phyloP scores from a whole-genome alignment of 179 eudicot genomes.

The Sideroxylon spinosum region DNA sequence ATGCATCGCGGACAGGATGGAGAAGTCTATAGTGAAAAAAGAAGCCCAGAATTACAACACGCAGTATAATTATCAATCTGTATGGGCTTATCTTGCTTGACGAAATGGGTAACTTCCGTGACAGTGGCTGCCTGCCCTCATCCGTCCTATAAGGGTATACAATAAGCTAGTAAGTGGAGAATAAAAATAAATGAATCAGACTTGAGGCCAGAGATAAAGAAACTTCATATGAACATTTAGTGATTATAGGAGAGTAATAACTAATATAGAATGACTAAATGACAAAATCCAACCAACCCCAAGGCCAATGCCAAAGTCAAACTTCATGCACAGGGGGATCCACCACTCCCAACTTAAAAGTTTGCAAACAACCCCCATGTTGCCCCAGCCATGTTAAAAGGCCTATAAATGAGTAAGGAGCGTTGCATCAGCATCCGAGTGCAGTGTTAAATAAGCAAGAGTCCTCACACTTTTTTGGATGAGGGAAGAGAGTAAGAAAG shows the following conservation, averaged over 20 bases:
- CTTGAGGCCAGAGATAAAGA: background rate
- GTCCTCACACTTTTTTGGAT: too few relatives aligned
- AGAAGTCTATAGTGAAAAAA: conserved; percentile 66
- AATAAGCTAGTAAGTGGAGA: background rate
- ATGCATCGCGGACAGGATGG: conserved; percentile 69
- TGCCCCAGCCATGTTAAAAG: background rate
- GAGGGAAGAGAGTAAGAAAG: too few relatives aligned
- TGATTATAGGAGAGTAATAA: background rate
- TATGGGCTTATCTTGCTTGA: conserved; percentile 77
- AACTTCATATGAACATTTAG: background rate
- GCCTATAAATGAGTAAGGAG: too few relatives aligned
- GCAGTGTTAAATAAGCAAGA: too few relatives aligned
- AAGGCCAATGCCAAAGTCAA: background rate
- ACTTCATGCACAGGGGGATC: background rate
- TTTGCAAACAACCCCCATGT: background rate
- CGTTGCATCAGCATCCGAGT: too few relatives aligned
- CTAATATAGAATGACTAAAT: too few relatives aligned
- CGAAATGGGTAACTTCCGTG: conserved; percentile 66
- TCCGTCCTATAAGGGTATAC: conserved; percentile 46
- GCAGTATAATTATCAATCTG: conserved; percentile 58
- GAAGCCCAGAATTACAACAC: conserved; percentile 54
- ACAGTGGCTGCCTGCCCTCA: conserved; percentile 78
- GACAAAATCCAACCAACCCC: conserved; percentile 4
- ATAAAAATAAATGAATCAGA: background rate
- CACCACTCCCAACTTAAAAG: background rate